Percentiles rank a stretch among this genome's conserved stretches.
phyloP scores from a whole-genome alignment of 208 protist species.

The Leishmania guyanensis region DNA sequence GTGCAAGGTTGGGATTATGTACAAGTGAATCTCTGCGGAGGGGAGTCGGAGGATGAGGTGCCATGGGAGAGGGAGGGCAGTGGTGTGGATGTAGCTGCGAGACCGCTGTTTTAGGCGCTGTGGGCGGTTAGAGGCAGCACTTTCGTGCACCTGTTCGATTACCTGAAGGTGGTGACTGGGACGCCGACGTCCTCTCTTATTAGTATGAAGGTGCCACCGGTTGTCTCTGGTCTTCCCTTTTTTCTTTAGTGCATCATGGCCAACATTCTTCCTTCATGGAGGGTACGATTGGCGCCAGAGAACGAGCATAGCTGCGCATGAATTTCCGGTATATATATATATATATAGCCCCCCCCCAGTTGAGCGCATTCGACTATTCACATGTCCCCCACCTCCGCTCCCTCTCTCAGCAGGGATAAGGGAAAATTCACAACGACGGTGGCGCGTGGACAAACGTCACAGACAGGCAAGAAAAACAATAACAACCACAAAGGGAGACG shows the following conservation, averaged over 20 bases:
- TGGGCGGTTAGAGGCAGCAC: not conserved
- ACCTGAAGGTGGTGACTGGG: not conserved
- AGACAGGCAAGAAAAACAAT: slow-evolving; percentile 30
- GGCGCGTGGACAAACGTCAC: not conserved
- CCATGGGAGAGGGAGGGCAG: not conserved
- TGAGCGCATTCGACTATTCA: not conserved
- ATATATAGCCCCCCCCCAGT: not conserved
- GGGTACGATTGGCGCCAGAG: not conserved
- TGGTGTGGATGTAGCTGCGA: not conserved
- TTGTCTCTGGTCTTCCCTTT: not conserved
- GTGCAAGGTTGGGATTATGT: slow-evolving; percentile 12
- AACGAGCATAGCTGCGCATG: not conserved
- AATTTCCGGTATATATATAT: not conserved
- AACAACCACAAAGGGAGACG: slow-evolving; percentile 11
- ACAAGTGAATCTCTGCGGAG: not conserved
- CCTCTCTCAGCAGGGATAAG: not conserved
- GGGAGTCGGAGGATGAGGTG: not conserved
- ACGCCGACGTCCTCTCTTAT: not conserved
- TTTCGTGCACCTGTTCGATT: not conserved
- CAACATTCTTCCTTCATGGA: not conserved
- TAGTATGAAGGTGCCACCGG: not conserved
- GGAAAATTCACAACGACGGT: not conserved
- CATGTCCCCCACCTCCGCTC: not conserved
- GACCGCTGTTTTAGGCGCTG: not conserved
- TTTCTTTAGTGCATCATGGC: not conserved